Conservation (phyloP, 331 rosid genomes). For the Quercus phellos region DNA sequence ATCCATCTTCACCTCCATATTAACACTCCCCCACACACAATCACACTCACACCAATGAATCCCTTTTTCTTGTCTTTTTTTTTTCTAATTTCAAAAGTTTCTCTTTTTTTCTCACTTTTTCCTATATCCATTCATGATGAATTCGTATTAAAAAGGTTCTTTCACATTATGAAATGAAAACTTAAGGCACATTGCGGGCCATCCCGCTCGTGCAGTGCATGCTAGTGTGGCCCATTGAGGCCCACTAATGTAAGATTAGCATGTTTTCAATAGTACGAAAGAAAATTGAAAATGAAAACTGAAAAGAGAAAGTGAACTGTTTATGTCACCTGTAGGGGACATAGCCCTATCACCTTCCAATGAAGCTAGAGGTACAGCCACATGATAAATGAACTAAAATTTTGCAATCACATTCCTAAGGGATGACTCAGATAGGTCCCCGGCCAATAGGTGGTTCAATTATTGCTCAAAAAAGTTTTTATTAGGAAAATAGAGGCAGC, state of each 20-base stretch:
- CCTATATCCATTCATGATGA: conserved; percentile 22
- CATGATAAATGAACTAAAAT: not conserved
- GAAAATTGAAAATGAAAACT: not conserved
- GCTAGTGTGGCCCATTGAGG: conserved; percentile 45
- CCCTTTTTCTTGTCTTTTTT: conserved; percentile 9
- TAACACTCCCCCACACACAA: conserved; percentile 34
- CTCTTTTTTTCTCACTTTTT: not conserved
- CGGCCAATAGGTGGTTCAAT: conserved; percentile 33
- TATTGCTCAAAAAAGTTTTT: conserved; percentile 26
- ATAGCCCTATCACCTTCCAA: conserved; percentile 19
- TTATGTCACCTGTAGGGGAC: not conserved
- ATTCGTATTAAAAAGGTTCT: conserved; percentile 27
- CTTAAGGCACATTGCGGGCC: conserved; percentile 45
- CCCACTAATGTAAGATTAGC: conserved; percentile 8
- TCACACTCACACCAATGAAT: conserved; percentile 15
- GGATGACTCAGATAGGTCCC: conserved; percentile 36
- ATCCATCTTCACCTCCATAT: conserved; percentile 34
- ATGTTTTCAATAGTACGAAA: not conserved
- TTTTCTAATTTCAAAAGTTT: not conserved
- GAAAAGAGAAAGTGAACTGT: too few species aligned
- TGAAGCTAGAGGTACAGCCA: conserved; percentile 4
- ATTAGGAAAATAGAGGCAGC: conserved; percentile 16
- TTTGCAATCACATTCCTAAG: conserved; percentile 2
- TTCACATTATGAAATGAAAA: not conserved
- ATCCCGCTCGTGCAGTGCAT: conserved; percentile 76